These are phyloP conservation scores for Kwoniella botswanensis DNA, from an alignment of 768 basidiomycete species.

Conservation along the genomic window DNA sequence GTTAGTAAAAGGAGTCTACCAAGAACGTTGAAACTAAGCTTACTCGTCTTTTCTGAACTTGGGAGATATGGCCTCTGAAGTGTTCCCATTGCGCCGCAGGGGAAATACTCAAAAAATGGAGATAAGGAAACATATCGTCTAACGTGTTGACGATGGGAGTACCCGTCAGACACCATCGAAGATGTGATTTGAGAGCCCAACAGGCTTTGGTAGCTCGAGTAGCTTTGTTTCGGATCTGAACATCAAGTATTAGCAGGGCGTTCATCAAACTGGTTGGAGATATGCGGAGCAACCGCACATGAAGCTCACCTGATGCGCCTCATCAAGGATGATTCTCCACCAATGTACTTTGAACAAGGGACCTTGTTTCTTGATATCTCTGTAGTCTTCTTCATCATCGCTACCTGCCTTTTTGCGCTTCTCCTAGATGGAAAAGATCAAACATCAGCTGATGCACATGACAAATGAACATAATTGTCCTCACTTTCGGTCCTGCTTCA, in stretches of 20 bases:
- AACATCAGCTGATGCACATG: constrained; percentile 16
- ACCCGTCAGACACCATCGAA: constrained; percentile 72
- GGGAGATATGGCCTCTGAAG: constrained; percentile 62
- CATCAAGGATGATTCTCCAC: constrained; percentile 75
- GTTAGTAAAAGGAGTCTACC: neutral
- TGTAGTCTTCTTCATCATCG: constrained; percentile 33
- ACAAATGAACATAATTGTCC: constrained; percentile 30
- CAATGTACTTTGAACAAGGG: constrained; percentile 68
- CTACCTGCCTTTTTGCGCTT: constrained; percentile 61
- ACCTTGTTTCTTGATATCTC: constrained; percentile 62
- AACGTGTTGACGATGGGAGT: constrained; percentile 72
- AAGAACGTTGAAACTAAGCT: neutral
- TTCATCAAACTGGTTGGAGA: too few relatives aligned
- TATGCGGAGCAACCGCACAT: too few relatives aligned
- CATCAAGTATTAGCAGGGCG: too few relatives aligned
- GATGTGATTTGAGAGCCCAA: constrained; percentile 63
- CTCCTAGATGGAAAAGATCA: constrained; percentile 39
- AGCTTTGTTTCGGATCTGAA: constrained; percentile 56
- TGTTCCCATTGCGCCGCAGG: constrained; percentile 67
- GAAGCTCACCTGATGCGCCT: constrained; percentile 60
- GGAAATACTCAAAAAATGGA: constrained; percentile 61
- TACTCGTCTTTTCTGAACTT: constrained; percentile 55
- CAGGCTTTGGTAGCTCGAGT: constrained; percentile 66
- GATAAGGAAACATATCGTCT: constrained; percentile 63
- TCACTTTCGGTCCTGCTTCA: constrained; percentile 59